Evolutionary conservation across 2,329 filamentous ascomycete genomes (phyloP), one percentile per base, ranked within the genome.

Genomic region (Pyricularia sp.): DNA sequence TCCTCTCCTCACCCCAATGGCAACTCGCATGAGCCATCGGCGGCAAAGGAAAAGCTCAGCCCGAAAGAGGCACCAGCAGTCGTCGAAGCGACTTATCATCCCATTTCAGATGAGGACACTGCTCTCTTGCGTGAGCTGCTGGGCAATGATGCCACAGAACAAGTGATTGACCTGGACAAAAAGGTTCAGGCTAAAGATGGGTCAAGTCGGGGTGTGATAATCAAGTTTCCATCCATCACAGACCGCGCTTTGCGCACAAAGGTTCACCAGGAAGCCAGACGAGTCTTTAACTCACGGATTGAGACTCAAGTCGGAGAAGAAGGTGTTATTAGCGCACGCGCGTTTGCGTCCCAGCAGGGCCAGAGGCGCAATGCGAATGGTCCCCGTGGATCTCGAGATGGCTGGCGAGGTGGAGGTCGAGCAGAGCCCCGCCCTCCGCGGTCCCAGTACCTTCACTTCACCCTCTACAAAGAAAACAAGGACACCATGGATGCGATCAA

Each of bases 401-500:
- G 57, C 19, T 33, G 62, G 57, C 28, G 60, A 26, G 68, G 70
- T 40, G 72, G 69, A 31, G 70, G 71, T 68, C 70, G 31, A 62
- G 63, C 67, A 68, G 69, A 64, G 49, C 26, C 33, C 71, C 66
- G 67, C 74, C 82, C 62, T 19, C 49, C 30, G 30, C 62, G 62
- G n/a, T 91, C 89, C 22, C 88, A 92, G 62, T 94, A 91, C 74
- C 78, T 96, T 16, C 92, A 96, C 74, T 96, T 96, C 74, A 93
- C 90, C 0, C 81, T 97, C 63, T 96, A 93, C 83, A 97, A 97
- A 77, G 93, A 96, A 77, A 97, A 97, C 77, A 93, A 93, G 73
- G 93, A 97, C 73, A 97, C 93, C 1, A 96, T 96, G 90, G 93
- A 97, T 70, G 88, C 91, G 0, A 81, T 96, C 64, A 88, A 85